A percentile compares a stretch with the other conserved stretches of the same genome.
phyloP scores from a whole-genome alignment of 2,329 filamentous ascomycete species.

The Esteya vermicola region DNA sequence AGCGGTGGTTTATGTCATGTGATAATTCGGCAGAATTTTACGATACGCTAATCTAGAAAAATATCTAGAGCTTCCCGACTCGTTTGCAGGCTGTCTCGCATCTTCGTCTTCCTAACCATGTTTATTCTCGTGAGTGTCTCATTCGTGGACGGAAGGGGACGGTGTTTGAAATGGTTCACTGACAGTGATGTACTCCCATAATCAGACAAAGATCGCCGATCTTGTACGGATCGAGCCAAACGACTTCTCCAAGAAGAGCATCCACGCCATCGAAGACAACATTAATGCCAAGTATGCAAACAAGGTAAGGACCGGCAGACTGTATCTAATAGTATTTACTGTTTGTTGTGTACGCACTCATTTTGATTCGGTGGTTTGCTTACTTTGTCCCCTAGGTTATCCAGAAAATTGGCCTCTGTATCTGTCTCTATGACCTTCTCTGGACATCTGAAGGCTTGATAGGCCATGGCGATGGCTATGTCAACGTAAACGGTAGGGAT shows the following conservation, averaged over 20 bases:
- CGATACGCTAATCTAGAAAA: too few species aligned
- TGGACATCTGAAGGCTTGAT: slow-evolving; percentile 87
- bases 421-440: slow-evolving; percentile 83
- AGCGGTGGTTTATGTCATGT: background rate
- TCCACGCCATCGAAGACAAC: slow-evolving; percentile 82
- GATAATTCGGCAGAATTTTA: background rate
- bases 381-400: slow-evolving; percentile 46
- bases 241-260: slow-evolving; percentile 73
- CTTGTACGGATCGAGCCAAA: slow-evolving; percentile 83
- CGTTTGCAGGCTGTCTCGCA: background rate
- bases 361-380: too few species aligned
- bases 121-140: slow-evolving; percentile 2
- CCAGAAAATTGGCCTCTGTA: slow-evolving; percentile 84
- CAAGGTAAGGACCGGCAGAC: too few species aligned
- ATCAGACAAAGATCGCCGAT: slow-evolving; percentile 81
- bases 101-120: background rate
- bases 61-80: background rate
- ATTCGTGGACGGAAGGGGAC: background rate
- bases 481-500: slow-evolving; percentile 93
- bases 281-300: slow-evolving; percentile 97
- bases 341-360: too few species aligned
- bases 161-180: too few species aligned
- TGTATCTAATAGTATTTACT: background rate
- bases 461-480: slow-evolving; percentile 78
- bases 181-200: too few species aligned